Evolutionary conservation across 331 rosid genomes (phyloP), one percentile per base, ranked within the genome.

Genomic region (Pyrus hybrid): DNA sequence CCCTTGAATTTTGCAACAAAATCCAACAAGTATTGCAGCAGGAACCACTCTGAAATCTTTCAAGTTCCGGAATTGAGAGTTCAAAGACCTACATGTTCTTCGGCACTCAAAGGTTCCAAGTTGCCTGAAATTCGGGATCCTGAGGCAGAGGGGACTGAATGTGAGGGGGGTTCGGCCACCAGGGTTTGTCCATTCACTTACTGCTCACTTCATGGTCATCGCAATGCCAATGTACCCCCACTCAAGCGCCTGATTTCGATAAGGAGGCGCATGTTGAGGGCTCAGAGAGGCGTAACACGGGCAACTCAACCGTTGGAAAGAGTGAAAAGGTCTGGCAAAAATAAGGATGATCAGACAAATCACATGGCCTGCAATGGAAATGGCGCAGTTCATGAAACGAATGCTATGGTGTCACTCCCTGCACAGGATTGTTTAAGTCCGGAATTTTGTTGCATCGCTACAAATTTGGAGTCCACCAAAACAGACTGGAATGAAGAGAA

Each of bases 191-290:
- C 87, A 9, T 94, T 87, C 69, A 80, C 83, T 58, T 92, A 90
- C 25, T 94, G 97, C 81, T 94, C 99, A 23, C 97, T 94, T 72
- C 96, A 94, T 54, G 92, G 97, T 11, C 93, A 85, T 81, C 89
- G 71, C 68, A 93, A 79, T 8, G 72, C 68, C 35, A 78, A 63
- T 71, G 61, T 70, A 62, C 93, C 92, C 76, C 90, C 96, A 1
- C 76, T 92, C 80, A 87, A 85, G 85, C 91, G 86, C 47, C 86
- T 90, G 37, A 79, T 90, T 68, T 94, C 93, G 0, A 85, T 85
- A 47, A 90, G 95, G 83, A 85, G 93, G 84, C 89, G 87, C 35
- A 53, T 62, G 47, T 65, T 79, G 82, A 91, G 81, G 91, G 79
- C 75, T 22, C 88, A 83, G 9, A 87, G 79, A 86, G 74, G 78